Evolutionary conservation across 2,329 filamentous ascomycete species (phyloP).

Genomic region (Colletotrichum cordylinicola): DNA sequence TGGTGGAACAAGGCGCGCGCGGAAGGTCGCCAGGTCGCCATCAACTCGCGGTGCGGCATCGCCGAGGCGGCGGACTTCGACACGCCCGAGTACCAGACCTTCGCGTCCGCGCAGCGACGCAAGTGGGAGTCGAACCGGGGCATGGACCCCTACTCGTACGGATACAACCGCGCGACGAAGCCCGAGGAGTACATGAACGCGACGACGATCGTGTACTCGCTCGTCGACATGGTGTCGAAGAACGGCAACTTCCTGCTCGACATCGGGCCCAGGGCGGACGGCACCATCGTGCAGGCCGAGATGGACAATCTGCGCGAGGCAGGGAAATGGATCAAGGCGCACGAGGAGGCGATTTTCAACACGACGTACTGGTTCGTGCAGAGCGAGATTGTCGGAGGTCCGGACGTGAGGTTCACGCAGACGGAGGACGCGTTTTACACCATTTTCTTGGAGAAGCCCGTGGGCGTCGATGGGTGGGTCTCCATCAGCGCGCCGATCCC

Average conservation of each 20-base stretch:
- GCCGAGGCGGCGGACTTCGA: slow-evolving; percentile 55
- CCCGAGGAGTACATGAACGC: slow-evolving; percentile 57
- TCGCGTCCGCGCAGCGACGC: slow-evolving; percentile 39
- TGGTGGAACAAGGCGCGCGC: slow-evolving; percentile 47
- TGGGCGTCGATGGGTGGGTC: slow-evolving; percentile 33
- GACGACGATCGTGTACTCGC: slow-evolving; percentile 47
- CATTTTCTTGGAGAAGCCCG: slow-evolving; percentile 47
- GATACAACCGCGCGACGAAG: slow-evolving; percentile 62
- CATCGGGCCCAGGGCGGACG: slow-evolving; percentile 61
- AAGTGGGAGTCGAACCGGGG: slow-evolving; percentile 67
- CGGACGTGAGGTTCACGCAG: slow-evolving; percentile 55
- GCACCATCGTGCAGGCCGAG: slow-evolving; percentile 56
- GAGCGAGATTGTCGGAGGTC: slow-evolving; percentile 38
- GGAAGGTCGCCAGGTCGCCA: slow-evolving; percentile 52
- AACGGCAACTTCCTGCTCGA: slow-evolving; percentile 64
- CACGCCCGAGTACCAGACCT: slow-evolving; percentile 61
- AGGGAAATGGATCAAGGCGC: slow-evolving; percentile 57
- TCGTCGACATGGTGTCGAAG: slow-evolving; percentile 59
- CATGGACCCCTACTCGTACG: slow-evolving; percentile 66
- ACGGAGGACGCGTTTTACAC: slow-evolving; percentile 60
- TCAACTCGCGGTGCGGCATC: slow-evolving; percentile 63
- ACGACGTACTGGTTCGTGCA: slow-evolving; percentile 61
- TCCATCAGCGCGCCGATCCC: slow-evolving; percentile 50
- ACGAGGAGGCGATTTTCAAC: slow-evolving; percentile 61
- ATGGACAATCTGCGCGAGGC: slow-evolving; percentile 52